A percentile compares a stretch with the other conserved stretches of the same genome.
phyloP scores from a whole-genome alignment of 2,329 filamentous ascomycete species.

The Septoria linicola region DNA sequence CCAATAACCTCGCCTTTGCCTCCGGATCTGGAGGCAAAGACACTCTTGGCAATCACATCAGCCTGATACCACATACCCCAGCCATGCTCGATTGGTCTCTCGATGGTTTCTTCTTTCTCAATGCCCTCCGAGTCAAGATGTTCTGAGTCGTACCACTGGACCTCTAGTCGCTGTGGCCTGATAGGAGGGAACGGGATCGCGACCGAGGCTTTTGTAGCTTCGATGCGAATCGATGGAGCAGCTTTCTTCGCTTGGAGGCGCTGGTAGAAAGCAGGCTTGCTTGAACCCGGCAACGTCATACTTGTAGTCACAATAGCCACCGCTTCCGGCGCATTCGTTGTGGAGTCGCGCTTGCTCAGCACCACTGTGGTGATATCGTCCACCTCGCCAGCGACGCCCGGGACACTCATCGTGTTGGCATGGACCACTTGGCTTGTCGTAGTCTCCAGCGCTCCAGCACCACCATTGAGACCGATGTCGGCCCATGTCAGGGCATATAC shows the following conservation, averaged over 20 bases:
- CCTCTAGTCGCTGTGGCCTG: slow-evolving; percentile 30
- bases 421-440: slow-evolving; percentile 25
- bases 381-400: slow-evolving; percentile 29
- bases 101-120: slow-evolving; percentile 32
- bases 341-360: slow-evolving; percentile 26
- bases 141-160: slow-evolving; percentile 32
- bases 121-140: slow-evolving; percentile 30
- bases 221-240: slow-evolving; percentile 13
- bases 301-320: slow-evolving; percentile 31
- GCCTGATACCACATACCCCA: slow-evolving; percentile 38
- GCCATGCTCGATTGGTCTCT: slow-evolving; percentile 29
- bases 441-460: slow-evolving; percentile 1
- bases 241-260: slow-evolving; percentile 21
- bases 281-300: slow-evolving; percentile 31
- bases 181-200: slow-evolving; percentile 34
- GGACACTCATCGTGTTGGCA: slow-evolving; percentile 27
- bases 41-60: slow-evolving; percentile 31
- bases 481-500: slow-evolving; percentile 21
- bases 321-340: slow-evolving; percentile 8
- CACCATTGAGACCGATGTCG: slow-evolving; percentile 11
- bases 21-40: background rate
- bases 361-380: slow-evolving; percentile 36
- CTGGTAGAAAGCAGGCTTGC: slow-evolving; percentile 28
- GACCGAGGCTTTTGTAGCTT: slow-evolving; percentile 32
- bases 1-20: slow-evolving; percentile 10